Evolutionary conservation across 2,329 filamentous ascomycete genomes (phyloP).

Genomic region (Arthrobotrys pseudoclavata): DNA sequence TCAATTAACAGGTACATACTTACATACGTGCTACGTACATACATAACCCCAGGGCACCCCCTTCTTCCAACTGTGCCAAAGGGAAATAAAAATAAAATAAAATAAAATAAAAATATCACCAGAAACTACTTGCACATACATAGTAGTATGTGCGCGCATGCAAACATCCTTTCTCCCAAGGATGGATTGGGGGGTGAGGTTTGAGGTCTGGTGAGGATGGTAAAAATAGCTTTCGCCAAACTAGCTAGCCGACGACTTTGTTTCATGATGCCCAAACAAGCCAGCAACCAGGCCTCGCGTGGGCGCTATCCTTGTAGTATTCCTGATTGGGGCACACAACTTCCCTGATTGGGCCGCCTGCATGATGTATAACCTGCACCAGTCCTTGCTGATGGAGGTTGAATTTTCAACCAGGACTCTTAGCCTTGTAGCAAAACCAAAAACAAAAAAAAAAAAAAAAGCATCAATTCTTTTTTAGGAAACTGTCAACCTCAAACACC

Average conservation of each 20-base stretch:
- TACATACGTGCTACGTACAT: background rate
- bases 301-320: conserved; percentile 46
- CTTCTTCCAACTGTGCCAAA: background rate
- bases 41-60: too few species aligned
- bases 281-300: conserved; percentile 39
- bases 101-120: background rate
- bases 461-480: conserved; percentile 52
- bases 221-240: conserved; percentile 51
- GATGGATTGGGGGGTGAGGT: conserved; percentile 26
- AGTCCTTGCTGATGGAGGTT: conserved; percentile 38
- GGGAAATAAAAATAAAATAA: conserved; percentile 2
- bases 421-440: too few species aligned
- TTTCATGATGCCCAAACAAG: conserved; percentile 57
- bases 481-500: conserved; percentile 59
- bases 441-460: background rate
- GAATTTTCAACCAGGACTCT: too few species aligned
- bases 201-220: conserved; percentile 36
- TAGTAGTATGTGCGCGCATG: background rate
- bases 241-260: conserved; percentile 52
- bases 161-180: conserved; percentile 48
- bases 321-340: conserved; percentile 20
- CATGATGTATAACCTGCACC: conserved; percentile 39
- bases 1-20: background rate
- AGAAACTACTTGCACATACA: background rate
- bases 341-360: conserved; percentile 29